These are phyloP conservation scores for Blepharisma japonicum DNA, from an alignment of 73 alveolate genomes.

Conservation along the genomic window DNA sequence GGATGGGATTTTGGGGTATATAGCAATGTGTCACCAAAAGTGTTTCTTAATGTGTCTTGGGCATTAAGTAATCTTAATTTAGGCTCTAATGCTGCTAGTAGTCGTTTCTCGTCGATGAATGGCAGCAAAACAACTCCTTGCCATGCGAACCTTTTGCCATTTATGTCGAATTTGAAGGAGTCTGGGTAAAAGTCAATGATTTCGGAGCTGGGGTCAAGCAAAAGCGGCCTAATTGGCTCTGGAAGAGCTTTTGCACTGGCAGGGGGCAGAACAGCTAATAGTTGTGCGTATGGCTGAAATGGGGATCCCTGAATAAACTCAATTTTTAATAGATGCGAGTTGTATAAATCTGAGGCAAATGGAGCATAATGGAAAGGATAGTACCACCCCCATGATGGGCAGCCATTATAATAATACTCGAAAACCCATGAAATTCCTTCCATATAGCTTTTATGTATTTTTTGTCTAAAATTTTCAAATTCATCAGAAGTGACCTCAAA, in stretches of 20 bases:
- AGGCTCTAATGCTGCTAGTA: conserved; percentile 54
- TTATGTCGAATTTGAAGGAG: conserved; percentile 90
- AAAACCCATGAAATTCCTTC: conserved; percentile 99
- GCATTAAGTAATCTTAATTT: conserved; percentile 19
- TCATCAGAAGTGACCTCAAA: conserved; percentile 75
- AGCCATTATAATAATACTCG: conserved; percentile 95
- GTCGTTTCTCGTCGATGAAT: conserved; percentile 88
- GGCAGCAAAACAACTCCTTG: conserved; percentile 96
- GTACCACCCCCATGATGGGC: conserved; percentile 96
- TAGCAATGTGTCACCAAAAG: conserved; percentile 38
- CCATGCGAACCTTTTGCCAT: conserved; percentile 98
- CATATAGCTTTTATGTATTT: conserved; percentile 81
- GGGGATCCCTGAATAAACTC: conserved; percentile 70
- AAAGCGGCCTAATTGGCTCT: conserved; percentile 49
- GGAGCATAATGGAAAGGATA: conserved; percentile 99
- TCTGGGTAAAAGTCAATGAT: conserved; percentile 97
- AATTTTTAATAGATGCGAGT: conserved; percentile 44
- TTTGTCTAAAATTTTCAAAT: conserved; percentile 62
- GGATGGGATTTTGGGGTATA: not conserved
- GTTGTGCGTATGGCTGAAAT: conserved; percentile 79
- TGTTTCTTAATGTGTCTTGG: conserved; percentile 39
- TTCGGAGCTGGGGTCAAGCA: conserved; percentile 73
- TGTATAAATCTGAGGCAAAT: conserved; percentile 81
- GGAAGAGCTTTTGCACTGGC: conserved; percentile 86
- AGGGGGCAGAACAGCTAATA: conserved; percentile 92